Conservation (phyloP, 345 rosid genomes). For the Lepidium africanum region DNA sequence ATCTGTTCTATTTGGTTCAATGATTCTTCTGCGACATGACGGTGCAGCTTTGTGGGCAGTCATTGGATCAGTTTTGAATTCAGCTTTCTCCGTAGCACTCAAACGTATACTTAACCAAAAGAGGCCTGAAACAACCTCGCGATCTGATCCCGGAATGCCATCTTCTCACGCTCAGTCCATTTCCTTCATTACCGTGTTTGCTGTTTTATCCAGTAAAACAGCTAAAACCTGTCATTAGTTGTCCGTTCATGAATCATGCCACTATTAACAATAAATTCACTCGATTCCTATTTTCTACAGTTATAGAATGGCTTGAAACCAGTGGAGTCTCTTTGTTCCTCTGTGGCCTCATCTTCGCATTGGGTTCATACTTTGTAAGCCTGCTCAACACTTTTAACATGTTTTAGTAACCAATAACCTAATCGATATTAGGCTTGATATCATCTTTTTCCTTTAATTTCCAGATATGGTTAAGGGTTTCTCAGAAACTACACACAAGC, state of each 20-base stretch:
- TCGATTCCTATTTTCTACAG: constrained; percentile 22
- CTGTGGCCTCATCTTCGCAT: constrained; percentile 33
- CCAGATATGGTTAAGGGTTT: constrained; percentile 75
- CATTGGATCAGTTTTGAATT: constrained; percentile 51
- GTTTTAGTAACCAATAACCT: neutral
- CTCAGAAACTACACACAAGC: constrained; percentile 59
- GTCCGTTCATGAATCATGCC: neutral
- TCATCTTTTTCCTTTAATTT: neutral
- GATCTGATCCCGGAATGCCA: constrained; percentile 91
- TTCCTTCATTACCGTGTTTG: constrained; percentile 46
- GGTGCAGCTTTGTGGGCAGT: constrained; percentile 58
- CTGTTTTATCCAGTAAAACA: constrained; percentile 45
- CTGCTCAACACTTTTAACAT: neutral
- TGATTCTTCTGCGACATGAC: constrained; percentile 59
- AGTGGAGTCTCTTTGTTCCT: constrained; percentile 31
- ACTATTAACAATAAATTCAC: neutral
- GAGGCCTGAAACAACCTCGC: constrained; percentile 45
- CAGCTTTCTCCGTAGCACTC: constrained; percentile 38
- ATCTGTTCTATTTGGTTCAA: constrained; percentile 39
- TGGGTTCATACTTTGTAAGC: constrained; percentile 56
- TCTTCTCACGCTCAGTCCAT: constrained; percentile 84
- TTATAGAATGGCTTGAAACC: constrained; percentile 44
- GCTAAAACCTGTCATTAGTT: neutral
- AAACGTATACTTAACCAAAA: constrained; percentile 65
- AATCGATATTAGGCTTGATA: neutral